A percentile compares a stretch with the other conserved stretches of the same genome.
Evolutionary conservation across 2,329 filamentous ascomycete genomes (phyloP).

Genomic region (Beauveria australis): DNA sequence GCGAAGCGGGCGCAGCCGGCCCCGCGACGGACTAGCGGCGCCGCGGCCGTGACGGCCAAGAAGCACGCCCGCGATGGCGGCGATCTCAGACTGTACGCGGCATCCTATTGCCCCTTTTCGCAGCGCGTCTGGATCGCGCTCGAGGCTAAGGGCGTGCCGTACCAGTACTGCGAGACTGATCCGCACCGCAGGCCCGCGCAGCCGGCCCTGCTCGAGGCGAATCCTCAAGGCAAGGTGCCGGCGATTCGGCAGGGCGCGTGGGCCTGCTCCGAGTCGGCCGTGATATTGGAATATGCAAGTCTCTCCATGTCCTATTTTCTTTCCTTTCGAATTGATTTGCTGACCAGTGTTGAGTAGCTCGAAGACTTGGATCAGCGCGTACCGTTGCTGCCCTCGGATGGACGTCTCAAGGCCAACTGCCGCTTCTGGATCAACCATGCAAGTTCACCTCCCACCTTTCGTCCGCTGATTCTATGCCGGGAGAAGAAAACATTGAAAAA

Average conservation of each 20-base stretch:
- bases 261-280: slow-evolving; percentile 73
- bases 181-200: slow-evolving; percentile 57
- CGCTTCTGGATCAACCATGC: slow-evolving; percentile 77
- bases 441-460: slow-evolving; percentile 20
- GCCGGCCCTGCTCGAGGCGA: slow-evolving; percentile 57
- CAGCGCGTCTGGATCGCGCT: slow-evolving; percentile 86
- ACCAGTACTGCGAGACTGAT: slow-evolving; percentile 82
- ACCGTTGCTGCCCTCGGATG: slow-evolving; percentile 54
- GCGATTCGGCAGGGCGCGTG: slow-evolving; percentile 71
- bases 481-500: no score
- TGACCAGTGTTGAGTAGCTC: slow-evolving; percentile 36
- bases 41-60: slow-evolving; percentile 59
- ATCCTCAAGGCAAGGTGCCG: slow-evolving; percentile 68
- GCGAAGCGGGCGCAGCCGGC: slow-evolving; percentile 59
- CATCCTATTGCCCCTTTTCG: slow-evolving; percentile 81
- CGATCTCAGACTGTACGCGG: slow-evolving; percentile 70
- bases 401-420: slow-evolving; percentile 63
- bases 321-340: background rate
- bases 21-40: slow-evolving; percentile 63
- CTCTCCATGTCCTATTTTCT: background rate
- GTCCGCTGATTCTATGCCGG: background rate
- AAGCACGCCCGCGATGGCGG: slow-evolving; percentile 64
- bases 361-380: slow-evolving; percentile 61
- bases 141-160: slow-evolving; percentile 67
- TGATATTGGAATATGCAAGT: slow-evolving; percentile 76